Evolutionary conservation across 2,329 filamentous ascomycete genomes (phyloP), one percentile per base, ranked within the genome.

Genomic region (Nannizziopsis barbatae): DNA sequence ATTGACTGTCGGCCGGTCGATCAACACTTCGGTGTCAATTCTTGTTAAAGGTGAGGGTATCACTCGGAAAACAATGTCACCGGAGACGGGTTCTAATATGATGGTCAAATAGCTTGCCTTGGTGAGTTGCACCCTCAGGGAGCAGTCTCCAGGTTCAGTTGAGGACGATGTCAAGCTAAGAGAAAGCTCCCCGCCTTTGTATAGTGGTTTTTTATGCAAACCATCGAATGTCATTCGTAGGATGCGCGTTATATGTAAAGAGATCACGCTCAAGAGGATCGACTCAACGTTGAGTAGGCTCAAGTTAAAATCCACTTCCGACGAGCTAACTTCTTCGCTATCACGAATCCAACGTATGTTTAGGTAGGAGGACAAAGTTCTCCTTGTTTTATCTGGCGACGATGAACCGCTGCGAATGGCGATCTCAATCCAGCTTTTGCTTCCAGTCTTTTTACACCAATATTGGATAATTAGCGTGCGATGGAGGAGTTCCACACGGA

Each of bases 361-460:
- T 35, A 73, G 56, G 49, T 56, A 60, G 7, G 70, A 60, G 12
- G 62, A 52, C 18, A 57, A 54, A 14, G 54, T 50, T 27, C 63
- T 61, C 38, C 60, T 59, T 43, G 62, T 66, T 50, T n/a, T 2
- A 9, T 30, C 8, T 14, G n/a, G 15, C 14, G 39, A n/a, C 56
- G 61, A 30, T 58, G 53, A 52, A 61, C 70, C 30, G 82, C 82
- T 60, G 81, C 88, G 40, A 32, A 95, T 77, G 8, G 88, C 89
- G 44, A 98, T 73, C 55, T 96, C 82, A 42, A 98, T 73, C 90
- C 92, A 98, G 62, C 81, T 94, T 70, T 93, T 95, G 12, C 77
- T 73, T 0, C 79, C 79, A 49, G 75, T 74, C 57, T 81, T 78
- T 44, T 77, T 75, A 12, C 77, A 73, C 92, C 92, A 98, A 66